Base-by-base conservation (phyloP, 2,329 filamentous ascomycete genomes). In the Alternaria longipes region DNA sequence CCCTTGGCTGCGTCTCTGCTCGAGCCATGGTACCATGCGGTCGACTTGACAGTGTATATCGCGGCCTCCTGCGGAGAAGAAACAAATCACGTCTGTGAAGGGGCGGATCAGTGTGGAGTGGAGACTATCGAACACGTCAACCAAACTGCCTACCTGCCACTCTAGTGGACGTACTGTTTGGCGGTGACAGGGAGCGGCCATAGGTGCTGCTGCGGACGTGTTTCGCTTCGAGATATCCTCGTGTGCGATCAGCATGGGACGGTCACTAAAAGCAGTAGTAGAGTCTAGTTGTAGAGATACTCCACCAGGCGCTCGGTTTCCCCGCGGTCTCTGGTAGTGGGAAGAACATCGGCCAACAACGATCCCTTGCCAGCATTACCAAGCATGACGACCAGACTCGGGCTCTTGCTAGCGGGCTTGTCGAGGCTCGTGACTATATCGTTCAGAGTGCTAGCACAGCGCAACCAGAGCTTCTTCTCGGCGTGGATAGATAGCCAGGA, bases 391-490 rank as follows among this genome's bases (percentile, higher is more conserved):
- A 50, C 24, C 16, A 50, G 47, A 38, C 47, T 50, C 16, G 47
- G 47, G n/a, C 16, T 36, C 47, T 50, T 50, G 18, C 28, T 50
- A 6, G 47, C 30, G 36, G 47, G 47, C 20, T 34, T 50, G 30
- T 50, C 30, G n/a, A 50, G 47, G 47, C 47, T 50, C 16, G 30
- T n/a, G 16, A 50, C 47, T 36, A 50, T 50, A 38, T 50, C 30
- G 30, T 26, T 50, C 30, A 50, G 20, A 20, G 47, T 50, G 30
- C 47, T 50, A 50, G 47, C 30, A 38, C 22, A 38, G 16, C 24
- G 30, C 9, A 50, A 38, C n/a, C 8, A 34, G 30, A 38, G 18
- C n/a, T 50, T 20, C 16, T 38, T 24, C n/a, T 50, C 16, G 11
- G 6, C 30, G 34, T 50, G 30, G 22, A 50, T 5, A 38, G 47